Conservation (phyloP, 2,329 filamentous ascomycete genomes). For the Botrytis hyacinthi region DNA sequence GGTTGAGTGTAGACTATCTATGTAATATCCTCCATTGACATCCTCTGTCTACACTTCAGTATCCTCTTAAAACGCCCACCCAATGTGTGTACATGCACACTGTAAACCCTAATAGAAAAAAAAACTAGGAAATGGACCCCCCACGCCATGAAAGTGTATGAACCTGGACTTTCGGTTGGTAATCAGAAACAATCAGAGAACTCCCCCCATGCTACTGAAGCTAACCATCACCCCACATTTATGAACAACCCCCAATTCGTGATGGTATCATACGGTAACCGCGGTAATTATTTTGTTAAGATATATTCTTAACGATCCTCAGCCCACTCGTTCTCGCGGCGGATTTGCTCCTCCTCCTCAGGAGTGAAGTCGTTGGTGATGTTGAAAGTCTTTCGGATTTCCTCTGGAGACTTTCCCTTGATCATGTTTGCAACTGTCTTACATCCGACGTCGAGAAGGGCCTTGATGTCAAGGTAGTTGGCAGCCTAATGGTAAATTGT, state of each 20-base stretch:
- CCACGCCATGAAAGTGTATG: conserved; percentile 4
- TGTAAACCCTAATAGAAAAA: neutral
- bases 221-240: neutral
- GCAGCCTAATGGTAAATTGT: conserved; percentile 61
- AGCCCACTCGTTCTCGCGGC: conserved; percentile 87
- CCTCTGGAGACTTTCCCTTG: conserved; percentile 99
- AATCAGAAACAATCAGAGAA: neutral
- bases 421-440: conserved; percentile 99
- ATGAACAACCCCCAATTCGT: neutral
- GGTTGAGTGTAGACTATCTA: neutral
- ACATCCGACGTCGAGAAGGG: conserved; percentile 94
- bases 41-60: neutral
- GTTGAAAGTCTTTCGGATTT: conserved; percentile 99
- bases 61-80: conserved; percentile 2
- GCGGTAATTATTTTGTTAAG: neutral
- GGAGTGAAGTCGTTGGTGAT: conserved; percentile 99
- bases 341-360: conserved; percentile 98
- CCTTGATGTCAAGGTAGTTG: conserved; percentile 99
- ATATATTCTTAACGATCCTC: conserved; percentile 70
- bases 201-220: conserved; percentile 2
- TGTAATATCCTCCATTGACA: conserved; percentile 8
- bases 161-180: conserved; percentile 4
- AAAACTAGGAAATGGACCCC: neutral
- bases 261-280: neutral
- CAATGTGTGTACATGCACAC: neutral